These are phyloP conservation scores for Chlorella variabilis DNA, from an alignment of 163 green algal genomes.

Conservation along the genomic window DNA sequence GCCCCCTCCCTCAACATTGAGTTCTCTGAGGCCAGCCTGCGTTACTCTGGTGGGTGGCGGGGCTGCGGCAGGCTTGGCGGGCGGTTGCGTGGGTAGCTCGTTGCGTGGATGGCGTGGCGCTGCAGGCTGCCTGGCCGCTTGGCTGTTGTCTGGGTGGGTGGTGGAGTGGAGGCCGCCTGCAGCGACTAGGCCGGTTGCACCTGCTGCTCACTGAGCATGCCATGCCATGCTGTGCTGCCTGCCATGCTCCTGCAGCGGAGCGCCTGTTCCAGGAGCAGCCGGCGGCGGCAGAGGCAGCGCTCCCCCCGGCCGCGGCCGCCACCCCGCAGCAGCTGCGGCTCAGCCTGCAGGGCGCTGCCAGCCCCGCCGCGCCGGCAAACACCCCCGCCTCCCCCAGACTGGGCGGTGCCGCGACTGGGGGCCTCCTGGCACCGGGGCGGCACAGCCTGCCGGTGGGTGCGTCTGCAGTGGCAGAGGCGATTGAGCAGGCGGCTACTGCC, in stretches of 20 bases:
- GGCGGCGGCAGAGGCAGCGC: no score
- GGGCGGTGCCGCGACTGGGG: neutral
- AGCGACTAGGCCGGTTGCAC: no score
- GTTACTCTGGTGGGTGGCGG: conserved; percentile 21
- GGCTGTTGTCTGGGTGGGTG: no score
- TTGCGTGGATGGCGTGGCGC: no score
- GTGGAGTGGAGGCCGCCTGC: no score
- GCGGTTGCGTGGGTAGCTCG: no score
- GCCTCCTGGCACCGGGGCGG: neutral
- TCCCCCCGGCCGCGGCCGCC: no score
- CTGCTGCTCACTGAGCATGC: no score
- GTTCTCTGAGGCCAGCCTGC: conserved; percentile 34
- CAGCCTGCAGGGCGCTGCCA: neutral
- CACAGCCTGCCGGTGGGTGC: neutral
- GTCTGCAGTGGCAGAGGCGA: neutral
- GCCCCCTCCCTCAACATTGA: conserved; percentile 18
- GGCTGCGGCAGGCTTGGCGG: no score
- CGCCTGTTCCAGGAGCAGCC: neutral
- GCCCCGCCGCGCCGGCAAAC: neutral
- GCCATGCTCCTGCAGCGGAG: neutral
- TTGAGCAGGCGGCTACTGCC: neutral
- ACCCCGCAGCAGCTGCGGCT: neutral
- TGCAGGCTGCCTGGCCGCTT: no score
- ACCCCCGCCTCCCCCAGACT: neutral
- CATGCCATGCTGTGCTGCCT: neutral